These are phyloP conservation scores for Passalora sequoiae DNA, from an alignment of 2,329 filamentous ascomycete species.

Conservation along the genomic window DNA sequence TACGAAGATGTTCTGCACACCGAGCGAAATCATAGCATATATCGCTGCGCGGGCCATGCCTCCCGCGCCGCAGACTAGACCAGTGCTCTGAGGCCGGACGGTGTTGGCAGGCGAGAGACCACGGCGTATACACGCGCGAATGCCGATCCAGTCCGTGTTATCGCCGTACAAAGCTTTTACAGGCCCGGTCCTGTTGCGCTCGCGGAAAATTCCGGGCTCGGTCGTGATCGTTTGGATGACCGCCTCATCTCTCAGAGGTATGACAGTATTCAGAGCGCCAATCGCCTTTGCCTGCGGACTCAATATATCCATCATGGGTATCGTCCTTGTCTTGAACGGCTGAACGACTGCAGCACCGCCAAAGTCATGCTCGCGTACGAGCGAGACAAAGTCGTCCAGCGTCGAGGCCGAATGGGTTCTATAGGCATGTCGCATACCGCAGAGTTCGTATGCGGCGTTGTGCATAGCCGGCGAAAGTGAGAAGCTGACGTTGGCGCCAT, in stretches of 20 bases:
- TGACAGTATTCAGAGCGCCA: conserved; percentile 69
- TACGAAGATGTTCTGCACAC: conserved; percentile 69
- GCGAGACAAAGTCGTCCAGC: conserved; percentile 59
- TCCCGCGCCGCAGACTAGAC: conserved; percentile 54
- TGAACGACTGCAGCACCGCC: conserved; percentile 67
- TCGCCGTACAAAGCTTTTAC: conserved; percentile 69
- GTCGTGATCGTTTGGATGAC: conserved; percentile 35
- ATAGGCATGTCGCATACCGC: conserved; percentile 65
- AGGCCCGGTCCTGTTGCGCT: conserved; percentile 60
- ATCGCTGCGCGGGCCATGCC: conserved; percentile 75
- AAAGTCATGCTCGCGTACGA: conserved; percentile 54
- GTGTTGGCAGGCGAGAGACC: conserved; percentile 66
- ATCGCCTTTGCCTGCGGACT: conserved; percentile 70
- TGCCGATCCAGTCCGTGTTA: conserved; percentile 78
- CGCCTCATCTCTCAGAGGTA: conserved; percentile 61
- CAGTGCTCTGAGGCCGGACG: conserved; percentile 49
- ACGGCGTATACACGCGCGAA: conserved; percentile 65
- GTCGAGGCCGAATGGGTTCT: conserved; percentile 58
- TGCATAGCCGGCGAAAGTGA: conserved; percentile 76
- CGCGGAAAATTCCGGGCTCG: conserved; percentile 48
- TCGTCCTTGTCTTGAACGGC: conserved; percentile 69
- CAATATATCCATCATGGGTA: conserved; percentile 59
- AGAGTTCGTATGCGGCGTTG: conserved; percentile 60
- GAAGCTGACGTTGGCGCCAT: conserved; percentile 67
- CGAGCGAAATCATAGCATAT: conserved; percentile 72